These are phyloP conservation scores for Penicillium brasilianum DNA, from an alignment of 2,329 filamentous ascomycete genomes.

Conservation along the genomic window DNA sequence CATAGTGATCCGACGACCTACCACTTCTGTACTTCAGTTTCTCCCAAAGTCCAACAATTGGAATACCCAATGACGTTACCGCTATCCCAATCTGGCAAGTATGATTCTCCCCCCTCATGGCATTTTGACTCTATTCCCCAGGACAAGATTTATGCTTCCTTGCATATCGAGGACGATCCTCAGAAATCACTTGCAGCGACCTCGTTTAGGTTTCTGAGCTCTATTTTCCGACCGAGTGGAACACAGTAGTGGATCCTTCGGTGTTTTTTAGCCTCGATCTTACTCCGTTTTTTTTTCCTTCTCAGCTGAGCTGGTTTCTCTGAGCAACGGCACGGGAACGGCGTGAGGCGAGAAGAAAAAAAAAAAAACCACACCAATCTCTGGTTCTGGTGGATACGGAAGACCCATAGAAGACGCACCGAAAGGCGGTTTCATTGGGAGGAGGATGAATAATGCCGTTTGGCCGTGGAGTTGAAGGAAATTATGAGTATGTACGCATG, in stretches of 20 bases:
- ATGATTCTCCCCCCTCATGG: not conserved
- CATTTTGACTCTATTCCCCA: constrained; percentile 13
- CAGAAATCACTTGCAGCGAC: constrained; percentile 31
- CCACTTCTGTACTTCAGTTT: not conserved
- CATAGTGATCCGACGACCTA: not conserved
- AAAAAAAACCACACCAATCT: constrained; percentile 2
- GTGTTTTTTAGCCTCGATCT: constrained; percentile 40
- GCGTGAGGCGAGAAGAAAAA: constrained; percentile 13
- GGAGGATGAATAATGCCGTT: constrained; percentile 11
- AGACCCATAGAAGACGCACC: constrained; percentile 31
- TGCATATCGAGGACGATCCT: constrained; percentile 24
- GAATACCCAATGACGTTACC: not conserved
- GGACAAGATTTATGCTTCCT: constrained; percentile 21
- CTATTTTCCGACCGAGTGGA: constrained; percentile 42
- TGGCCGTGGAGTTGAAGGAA: constrained; percentile 11
- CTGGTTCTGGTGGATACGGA: constrained; percentile 25
- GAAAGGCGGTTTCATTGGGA: constrained; percentile 16
- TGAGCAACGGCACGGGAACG: constrained; percentile 29
- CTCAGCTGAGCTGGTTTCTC: constrained; percentile 27
- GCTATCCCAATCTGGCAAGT: not conserved
- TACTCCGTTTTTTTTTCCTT: constrained; percentile 25
- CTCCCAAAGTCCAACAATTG: not conserved
- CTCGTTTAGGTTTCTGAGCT: constrained; percentile 31
- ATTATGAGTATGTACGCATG: constrained; percentile 4
- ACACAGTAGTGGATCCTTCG: constrained; percentile 31